Evolutionary conservation across 257 asterid genomes (phyloP).

Genomic region (Avicennia marina): DNA sequence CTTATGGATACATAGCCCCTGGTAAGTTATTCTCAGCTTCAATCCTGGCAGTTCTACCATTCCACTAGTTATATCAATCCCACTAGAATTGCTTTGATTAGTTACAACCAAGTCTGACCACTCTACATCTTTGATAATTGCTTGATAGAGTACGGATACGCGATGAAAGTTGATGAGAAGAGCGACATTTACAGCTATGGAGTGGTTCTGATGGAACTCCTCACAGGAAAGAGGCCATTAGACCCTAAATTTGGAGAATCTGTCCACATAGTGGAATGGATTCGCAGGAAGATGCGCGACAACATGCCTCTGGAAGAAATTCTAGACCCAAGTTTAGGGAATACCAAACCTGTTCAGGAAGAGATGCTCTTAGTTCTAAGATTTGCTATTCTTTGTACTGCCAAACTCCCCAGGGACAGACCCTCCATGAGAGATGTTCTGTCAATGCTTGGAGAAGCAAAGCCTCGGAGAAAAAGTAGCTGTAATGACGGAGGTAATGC

Average conservation of each 20-base stretch:
- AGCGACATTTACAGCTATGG: conserved; percentile 81
- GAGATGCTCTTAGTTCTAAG: conserved; percentile 76
- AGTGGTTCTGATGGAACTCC: conserved; percentile 72
- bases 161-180: conserved; percentile 76
- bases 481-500: conserved; percentile 55
- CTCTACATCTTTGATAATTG: background rate
- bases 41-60: too few relatives aligned
- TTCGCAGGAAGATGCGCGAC: conserved; percentile 34
- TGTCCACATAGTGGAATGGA: conserved; percentile 65
- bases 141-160: conserved; percentile 75
- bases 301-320: conserved; percentile 29
- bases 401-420: conserved; percentile 74
- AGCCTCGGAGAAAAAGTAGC: conserved; percentile 74
- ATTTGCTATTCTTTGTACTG: conserved; percentile 72
- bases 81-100: too few relatives aligned
- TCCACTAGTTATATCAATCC: too few relatives aligned
- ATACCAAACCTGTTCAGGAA: conserved; percentile 61
- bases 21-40: background rate
- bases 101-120: too few relatives aligned
- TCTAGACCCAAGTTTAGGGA: conserved; percentile 53
- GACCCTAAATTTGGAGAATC: conserved; percentile 68
- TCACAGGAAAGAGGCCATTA: conserved; percentile 59
- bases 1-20: conserved; percentile 82
- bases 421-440: conserved; percentile 74
- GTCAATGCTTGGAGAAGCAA: conserved; percentile 82